Evolutionary conservation across 2,329 filamentous ascomycete genomes (phyloP), one percentile per base, ranked within the genome.

Genomic region (Ceratocystis cubensis): DNA sequence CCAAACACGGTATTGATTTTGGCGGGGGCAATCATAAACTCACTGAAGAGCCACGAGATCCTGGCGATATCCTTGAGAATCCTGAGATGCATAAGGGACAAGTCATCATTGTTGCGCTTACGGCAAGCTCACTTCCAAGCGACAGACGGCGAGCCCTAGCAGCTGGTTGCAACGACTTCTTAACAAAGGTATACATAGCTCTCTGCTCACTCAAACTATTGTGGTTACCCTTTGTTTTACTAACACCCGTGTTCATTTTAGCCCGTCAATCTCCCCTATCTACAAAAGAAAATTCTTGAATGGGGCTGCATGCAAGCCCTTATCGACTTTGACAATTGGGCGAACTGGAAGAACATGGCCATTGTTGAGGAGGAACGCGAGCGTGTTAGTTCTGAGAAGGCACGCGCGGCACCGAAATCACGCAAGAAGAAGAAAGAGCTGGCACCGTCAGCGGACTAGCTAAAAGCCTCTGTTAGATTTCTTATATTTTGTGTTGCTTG

Each of bases 221-320:
- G 10, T 1, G 10, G 10, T 41, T 15, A 13, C 37, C 13, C 37
- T 41, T 13, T 15, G 15, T 13, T 13, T 41, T 50, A 22, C n/a
- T 50, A 50, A 50, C 46, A 50, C 20, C 2, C 8, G 10, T 41
- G 3, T 59, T 50, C 2, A 41, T 10, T 61, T 56, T 73, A 96
- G 90, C 94, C 94, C 22, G 93, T 99, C 71, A 96, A 96, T 75
- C 96, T 96, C 73, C 88, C 95, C 68, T 99, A 93, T 92, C 84
- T 99, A 30, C 91, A 96, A 75, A 86, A 93, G 67, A 99, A 99
- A 76, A 92, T 97, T 71, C 96, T 95, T 78, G 94, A 99, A 80
- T 99, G 94, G 94, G 94, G 94, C 66, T 97, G 94, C 79, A 99
- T 99, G 94, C 94, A 97, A 78, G 94, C 94, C 8, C 82, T 99